A percentile compares a stretch with the other conserved stretches of the same genome.
These are phyloP conservation scores for Barnettozyma salicaria DNA, from an alignment of 805 yeast species.

Conservation along the genomic window DNA sequence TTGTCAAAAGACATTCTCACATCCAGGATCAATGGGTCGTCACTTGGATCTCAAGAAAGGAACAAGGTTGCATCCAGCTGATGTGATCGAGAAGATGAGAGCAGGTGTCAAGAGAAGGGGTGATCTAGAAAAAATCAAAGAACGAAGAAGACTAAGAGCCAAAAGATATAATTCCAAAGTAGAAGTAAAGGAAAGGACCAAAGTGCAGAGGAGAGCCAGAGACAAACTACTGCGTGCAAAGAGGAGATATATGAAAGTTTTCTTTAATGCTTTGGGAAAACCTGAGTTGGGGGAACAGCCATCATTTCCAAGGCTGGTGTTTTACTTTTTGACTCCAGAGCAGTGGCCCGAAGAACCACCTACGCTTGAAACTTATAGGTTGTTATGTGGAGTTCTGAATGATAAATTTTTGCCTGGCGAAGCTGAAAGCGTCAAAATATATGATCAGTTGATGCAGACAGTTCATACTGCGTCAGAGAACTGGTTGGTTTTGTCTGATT, in stretches of 20 bases:
- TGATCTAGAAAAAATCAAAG: conserved; percentile 36
- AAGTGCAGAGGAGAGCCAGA: conserved; percentile 38
- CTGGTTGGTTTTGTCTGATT: conserved; percentile 35
- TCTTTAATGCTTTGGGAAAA: conserved; percentile 31
- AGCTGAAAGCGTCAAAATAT: conserved; percentile 11
- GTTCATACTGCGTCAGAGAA: conserved; percentile 41
- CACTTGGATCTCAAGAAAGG: conserved; percentile 55
- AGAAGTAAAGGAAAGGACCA: conserved; percentile 42
- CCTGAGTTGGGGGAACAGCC: conserved; percentile 40
- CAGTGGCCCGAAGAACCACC: conserved; percentile 53
- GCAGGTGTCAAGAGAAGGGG: conserved; percentile 48
- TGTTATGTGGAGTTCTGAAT: conserved; percentile 26
- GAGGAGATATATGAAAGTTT: conserved; percentile 30
- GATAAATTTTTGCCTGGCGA: conserved; percentile 18
- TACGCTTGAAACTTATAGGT: conserved; percentile 37
- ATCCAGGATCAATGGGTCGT: conserved; percentile 54
- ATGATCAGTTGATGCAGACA: conserved; percentile 31
- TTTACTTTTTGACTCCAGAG: conserved; percentile 39
- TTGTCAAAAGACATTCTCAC: conserved; percentile 48
- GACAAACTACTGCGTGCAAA: conserved; percentile 38
- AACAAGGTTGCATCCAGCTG: conserved; percentile 43
- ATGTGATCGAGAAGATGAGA: conserved; percentile 40
- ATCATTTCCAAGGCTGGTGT: conserved; percentile 43
- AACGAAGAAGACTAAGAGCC: conserved; percentile 36
- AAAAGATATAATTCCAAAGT: conserved; percentile 41